Conservation (phyloP, 2,329 filamentous ascomycete species). For the Alternaria brassicicola region DNA sequence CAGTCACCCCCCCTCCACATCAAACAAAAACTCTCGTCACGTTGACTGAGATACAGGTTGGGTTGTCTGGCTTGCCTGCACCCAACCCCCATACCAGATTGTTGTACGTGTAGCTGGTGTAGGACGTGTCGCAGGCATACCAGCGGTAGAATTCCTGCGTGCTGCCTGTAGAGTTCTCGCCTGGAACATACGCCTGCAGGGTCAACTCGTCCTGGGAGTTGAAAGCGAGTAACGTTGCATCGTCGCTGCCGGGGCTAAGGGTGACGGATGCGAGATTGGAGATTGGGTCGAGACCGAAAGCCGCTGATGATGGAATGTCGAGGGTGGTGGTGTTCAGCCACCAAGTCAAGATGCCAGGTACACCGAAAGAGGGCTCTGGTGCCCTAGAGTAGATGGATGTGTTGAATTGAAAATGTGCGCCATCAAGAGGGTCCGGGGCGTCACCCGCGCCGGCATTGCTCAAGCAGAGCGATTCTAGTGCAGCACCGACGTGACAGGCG, state of each 20-base stretch:
- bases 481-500: constrained; percentile 57
- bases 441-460: constrained; percentile 25
- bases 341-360: constrained; percentile 51
- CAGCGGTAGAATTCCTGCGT: constrained; percentile 49
- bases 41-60: constrained; percentile 52
- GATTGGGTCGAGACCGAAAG: constrained; percentile 45
- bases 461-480: constrained; percentile 56
- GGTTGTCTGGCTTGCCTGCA: constrained; percentile 51
- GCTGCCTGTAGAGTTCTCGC: constrained; percentile 36
- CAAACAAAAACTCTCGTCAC: constrained; percentile 46
- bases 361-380: constrained; percentile 21
- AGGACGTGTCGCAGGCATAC: constrained; percentile 55
- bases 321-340: constrained; percentile 10
- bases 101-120: constrained; percentile 51
- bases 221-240: constrained; percentile 48
- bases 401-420: constrained; percentile 44
- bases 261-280: constrained; percentile 54
- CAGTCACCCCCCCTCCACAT: not conserved
- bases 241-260: constrained; percentile 41
- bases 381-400: constrained; percentile 30
- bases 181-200: constrained; percentile 50
- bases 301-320: constrained; percentile 38
- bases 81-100: constrained; percentile 54
- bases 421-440: constrained; percentile 23
- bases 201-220: constrained; percentile 48